Evolutionary conservation across 768 basidiomycete genomes (phyloP), one percentile per base, ranked within the genome.

Genomic region (Hirschioporus abietinus): DNA sequence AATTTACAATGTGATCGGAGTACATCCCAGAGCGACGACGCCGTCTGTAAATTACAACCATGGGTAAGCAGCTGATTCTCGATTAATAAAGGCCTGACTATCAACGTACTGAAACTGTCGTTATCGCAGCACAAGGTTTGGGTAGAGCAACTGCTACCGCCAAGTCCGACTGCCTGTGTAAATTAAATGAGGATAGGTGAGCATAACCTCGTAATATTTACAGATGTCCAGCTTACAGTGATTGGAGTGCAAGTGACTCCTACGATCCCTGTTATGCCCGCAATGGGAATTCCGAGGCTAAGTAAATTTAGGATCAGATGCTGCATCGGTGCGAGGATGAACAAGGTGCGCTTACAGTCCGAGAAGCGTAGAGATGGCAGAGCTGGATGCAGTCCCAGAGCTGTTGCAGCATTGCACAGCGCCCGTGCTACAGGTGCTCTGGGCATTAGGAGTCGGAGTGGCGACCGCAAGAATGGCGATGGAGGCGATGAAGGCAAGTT

Each of bases 351-450:
- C 42, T 52, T 20, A 52, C 42, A 52, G 42, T 15, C 42, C 42
- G 3, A 52, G 42, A 10, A 52, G 42, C 2, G 42, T 52, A 20
- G 42, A 15, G 20, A 52, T 52, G 15, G 20, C 42, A 52, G 42
- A 52, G 20, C 20, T 20, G 15, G 42, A 52, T 52, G 42, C 42
- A 3, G 42, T 52, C 42, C 42, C 42, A 52, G 62, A 71, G 65
- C 27, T 63, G 61, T 72, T 69, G 71, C 73, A 74, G 71, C 73
- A 74, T 65, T 72, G 72, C 15, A 71, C 63, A 15, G 63, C 26
- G 23, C 70, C 70, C 17, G 66, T 68, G 67, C 66, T 68, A 66
- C 72, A 73, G n/a, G 17, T 66, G 66, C 23, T 64, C 58, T n/a
- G 66, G 4, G 8, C 30, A 8, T 30, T 30, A 58, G 67, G 23